phyloP scores from a whole-genome alignment of 225 moss, liverwort and hornwort species.

The Climacium dendroides region DNA sequence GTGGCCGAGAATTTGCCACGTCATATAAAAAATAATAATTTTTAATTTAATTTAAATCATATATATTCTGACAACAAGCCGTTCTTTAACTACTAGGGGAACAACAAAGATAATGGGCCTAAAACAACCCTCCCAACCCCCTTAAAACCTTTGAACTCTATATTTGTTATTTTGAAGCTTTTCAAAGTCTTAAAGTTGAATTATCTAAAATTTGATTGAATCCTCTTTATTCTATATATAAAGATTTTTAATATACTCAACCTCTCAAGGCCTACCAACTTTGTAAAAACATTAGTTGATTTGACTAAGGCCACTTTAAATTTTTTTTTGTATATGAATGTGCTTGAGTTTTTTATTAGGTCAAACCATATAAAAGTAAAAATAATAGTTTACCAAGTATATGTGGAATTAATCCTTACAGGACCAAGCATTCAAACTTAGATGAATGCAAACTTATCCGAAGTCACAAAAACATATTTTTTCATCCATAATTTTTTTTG shows the following conservation, averaged over 20 bases:
- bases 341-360: neutral
- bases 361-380: neutral
- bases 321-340: neutral
- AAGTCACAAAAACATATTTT: too few species aligned
- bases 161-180: neutral
- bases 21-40: too few species aligned
- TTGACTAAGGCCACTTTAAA: neutral
- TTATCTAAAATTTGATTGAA: neutral
- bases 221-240: neutral
- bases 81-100: too few species aligned
- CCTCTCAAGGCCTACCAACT: neutral
- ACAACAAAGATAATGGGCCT: too few species aligned
- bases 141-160: neutral
- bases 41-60: too few species aligned
- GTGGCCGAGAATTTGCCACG: too few species aligned
- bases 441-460: too few species aligned
- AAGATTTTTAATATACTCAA: neutral
- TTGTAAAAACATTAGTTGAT: neutral
- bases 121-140: too few species aligned
- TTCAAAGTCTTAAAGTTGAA: neutral
- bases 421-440: too few species aligned
- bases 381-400: neutral
- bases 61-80: too few species aligned
- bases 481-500: too few species aligned
- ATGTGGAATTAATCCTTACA: neutral